A percentile compares a stretch with the other conserved stretches of the same genome.
Conservation (phyloP, 331 rosid genomes). For the Malus hybrid region DNA sequence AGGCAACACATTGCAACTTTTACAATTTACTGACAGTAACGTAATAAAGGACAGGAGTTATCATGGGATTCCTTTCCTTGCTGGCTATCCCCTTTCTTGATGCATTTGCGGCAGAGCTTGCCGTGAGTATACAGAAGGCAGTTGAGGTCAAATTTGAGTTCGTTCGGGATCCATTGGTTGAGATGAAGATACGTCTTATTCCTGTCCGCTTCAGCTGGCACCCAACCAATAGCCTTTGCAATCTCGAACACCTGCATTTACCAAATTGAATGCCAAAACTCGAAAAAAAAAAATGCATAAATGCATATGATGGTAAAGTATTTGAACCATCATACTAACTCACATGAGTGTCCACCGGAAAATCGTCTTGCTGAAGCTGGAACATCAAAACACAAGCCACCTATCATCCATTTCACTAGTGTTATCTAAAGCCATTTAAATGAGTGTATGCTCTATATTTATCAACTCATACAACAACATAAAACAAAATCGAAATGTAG, state of each 20-base stretch:
- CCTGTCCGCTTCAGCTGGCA: slow-evolving; percentile 70
- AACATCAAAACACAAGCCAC: slow-evolving; percentile 93
- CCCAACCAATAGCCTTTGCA: slow-evolving; percentile 72
- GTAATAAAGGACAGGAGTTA: slow-evolving; percentile 48
- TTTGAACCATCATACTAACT: slow-evolving; percentile 16
- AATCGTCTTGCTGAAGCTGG: slow-evolving; percentile 88
- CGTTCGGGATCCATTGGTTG: slow-evolving; percentile 71
- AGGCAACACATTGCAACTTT: background rate
- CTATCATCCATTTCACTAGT: slow-evolving; percentile 33
- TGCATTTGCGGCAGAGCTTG: slow-evolving; percentile 61
- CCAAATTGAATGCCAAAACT: background rate
- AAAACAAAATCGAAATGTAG: background rate
- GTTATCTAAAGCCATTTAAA: background rate
- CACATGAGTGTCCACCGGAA: slow-evolving; percentile 96
- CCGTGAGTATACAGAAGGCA: slow-evolving; percentile 82
- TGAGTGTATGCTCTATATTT: background rate
- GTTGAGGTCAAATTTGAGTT: slow-evolving; percentile 80
- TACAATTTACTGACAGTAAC: slow-evolving; percentile 16
- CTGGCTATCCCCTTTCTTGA: slow-evolving; percentile 37
- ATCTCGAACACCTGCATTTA: slow-evolving; percentile 70
- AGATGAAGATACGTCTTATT: slow-evolving; percentile 80
- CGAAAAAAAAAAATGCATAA: background rate
- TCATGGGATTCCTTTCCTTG: slow-evolving; percentile 30
- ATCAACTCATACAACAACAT: background rate
- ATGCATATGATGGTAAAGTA: background rate